A percentile compares a stretch with the other conserved stretches of the same genome.
These are phyloP conservation scores for Xylaria sp. DNA, from an alignment of 2,329 filamentous ascomycete species.

Conservation along the genomic window DNA sequence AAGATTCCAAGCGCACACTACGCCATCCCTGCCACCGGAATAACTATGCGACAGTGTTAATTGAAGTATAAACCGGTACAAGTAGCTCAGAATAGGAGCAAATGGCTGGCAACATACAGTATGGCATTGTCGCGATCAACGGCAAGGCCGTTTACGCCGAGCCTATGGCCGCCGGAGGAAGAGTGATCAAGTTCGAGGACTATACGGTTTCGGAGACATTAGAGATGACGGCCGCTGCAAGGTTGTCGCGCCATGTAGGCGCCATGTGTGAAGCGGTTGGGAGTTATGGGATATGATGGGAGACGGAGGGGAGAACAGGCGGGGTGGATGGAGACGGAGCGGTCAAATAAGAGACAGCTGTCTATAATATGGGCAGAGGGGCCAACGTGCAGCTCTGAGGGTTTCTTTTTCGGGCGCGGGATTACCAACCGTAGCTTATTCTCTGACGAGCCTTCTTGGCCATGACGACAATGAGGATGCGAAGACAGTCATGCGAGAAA, in stretches of 20 bases:
- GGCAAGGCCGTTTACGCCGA: slow-evolving; percentile 93
- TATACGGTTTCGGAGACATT: slow-evolving; percentile 39
- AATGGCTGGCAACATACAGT: slow-evolving; percentile 66
- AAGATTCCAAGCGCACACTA: slow-evolving; percentile 95
- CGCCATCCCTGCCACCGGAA: slow-evolving; percentile 92
- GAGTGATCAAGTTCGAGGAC: slow-evolving; percentile 65
- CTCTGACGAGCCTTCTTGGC: slow-evolving; percentile 69
- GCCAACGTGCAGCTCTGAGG: slow-evolving; percentile 12
- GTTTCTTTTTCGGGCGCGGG: background rate
- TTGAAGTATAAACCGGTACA: background rate
- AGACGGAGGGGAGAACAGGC: slow-evolving; percentile 27
- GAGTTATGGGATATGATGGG: background rate
- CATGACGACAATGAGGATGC: slow-evolving; percentile 49
- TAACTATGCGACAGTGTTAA: slow-evolving; percentile 64
- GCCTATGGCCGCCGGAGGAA: slow-evolving; percentile 78
- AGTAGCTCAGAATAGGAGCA: slow-evolving; percentile 5
- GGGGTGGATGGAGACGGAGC: slow-evolving; percentile 32
- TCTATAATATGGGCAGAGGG: slow-evolving; percentile 6
- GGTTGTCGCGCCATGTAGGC: background rate
- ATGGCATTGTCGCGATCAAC: slow-evolving; percentile 84
- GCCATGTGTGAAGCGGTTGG: background rate
- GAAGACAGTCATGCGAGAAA: slow-evolving; percentile 29
- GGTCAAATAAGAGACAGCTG: slow-evolving; percentile 14
- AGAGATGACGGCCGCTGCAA: slow-evolving; percentile 18
- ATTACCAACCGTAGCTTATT: slow-evolving; percentile 68